These are phyloP conservation scores for Dioszegia aurantiaca DNA, from an alignment of 768 basidiomycete genomes.

Conservation along the genomic window DNA sequence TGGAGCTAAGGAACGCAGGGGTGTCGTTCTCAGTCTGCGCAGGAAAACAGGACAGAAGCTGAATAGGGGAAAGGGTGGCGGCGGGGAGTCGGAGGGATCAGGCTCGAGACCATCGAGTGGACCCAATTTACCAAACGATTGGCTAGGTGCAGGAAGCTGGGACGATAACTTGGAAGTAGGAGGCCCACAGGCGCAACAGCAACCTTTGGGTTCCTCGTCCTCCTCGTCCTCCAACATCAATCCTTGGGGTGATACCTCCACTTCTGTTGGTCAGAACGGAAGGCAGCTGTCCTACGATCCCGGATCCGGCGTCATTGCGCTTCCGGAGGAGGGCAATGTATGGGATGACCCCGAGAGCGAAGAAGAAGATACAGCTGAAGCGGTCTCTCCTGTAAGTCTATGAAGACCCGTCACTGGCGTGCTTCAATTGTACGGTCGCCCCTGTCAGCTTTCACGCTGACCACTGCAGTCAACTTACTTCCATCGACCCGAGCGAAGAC, in stretches of 20 bases:
- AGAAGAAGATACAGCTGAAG: conserved; percentile 55
- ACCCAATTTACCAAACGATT: conserved; percentile 1
- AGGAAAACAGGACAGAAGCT: conserved; percentile 37
- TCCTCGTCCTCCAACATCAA: conserved; percentile 47
- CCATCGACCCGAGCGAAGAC: conserved; percentile 70
- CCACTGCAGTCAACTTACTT: conserved; percentile 37
- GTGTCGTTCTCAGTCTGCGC: conserved; percentile 35
- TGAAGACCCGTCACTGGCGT: conserved; percentile 1
- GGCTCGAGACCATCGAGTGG: neutral
- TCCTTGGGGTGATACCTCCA: conserved; percentile 52
- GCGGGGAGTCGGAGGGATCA: conserved; percentile 3
- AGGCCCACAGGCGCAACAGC: neutral
- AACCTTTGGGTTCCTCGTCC: neutral
- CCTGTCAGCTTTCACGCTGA: conserved; percentile 38
- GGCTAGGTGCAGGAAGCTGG: neutral
- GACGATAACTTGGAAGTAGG: neutral
- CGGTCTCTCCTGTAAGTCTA: conserved; percentile 32
- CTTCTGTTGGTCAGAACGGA: conserved; percentile 22
- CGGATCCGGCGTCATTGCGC: conserved; percentile 80
- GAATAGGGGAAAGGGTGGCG: conserved; percentile 9
- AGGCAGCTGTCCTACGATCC: conserved; percentile 80
- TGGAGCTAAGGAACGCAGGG: conserved; percentile 30
- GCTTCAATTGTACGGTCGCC: too few species aligned
- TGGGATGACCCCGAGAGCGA: conserved; percentile 57
- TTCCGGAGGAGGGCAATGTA: conserved; percentile 60